Percentiles rank a stretch among this genome's conserved stretches.
Conservation (phyloP, 768 basidiomycete species). For the Tylopilus vinaceipallidus region DNA sequence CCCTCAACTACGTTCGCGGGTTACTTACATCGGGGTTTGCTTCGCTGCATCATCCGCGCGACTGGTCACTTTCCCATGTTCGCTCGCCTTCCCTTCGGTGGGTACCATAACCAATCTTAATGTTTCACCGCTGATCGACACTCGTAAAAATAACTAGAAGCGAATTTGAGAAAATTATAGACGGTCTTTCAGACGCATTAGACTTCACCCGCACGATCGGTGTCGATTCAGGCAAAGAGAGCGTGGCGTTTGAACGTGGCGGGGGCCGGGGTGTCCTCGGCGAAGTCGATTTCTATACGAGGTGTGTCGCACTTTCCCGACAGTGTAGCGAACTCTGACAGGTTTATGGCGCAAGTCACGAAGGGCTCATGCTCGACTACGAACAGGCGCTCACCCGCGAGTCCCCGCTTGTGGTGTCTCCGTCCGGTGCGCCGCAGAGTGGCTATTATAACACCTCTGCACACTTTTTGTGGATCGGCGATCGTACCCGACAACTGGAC, state of each 20-base stretch:
- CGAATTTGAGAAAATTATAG: constrained; percentile 85
- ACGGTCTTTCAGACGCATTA: constrained; percentile 83
- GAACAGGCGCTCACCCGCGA: constrained; percentile 88
- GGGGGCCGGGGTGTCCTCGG: constrained; percentile 71
- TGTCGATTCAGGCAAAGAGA: constrained; percentile 48
- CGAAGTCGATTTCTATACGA: constrained; percentile 93
- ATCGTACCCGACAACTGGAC: constrained; percentile 86
- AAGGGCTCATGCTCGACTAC: constrained; percentile 89
- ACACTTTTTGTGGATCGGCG: constrained; percentile 97
- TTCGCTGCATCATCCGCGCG: constrained; percentile 83
- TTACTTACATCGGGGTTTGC: constrained; percentile 92
- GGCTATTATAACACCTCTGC: constrained; percentile 88
- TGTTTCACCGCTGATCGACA: constrained; percentile 15
- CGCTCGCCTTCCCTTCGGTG: constrained; percentile 75
- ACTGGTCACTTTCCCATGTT: constrained; percentile 93
- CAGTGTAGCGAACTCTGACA: not conserved
- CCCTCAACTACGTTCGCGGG: constrained; percentile 88
- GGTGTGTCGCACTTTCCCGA: constrained; percentile 41
- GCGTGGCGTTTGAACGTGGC: constrained; percentile 62
- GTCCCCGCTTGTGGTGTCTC: constrained; percentile 41
- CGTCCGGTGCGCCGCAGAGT: constrained; percentile 20
- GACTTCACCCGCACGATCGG: constrained; percentile 93
- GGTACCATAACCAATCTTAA: constrained; percentile 16
- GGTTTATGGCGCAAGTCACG: constrained; percentile 56
- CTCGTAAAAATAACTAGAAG: constrained; percentile 38